Evolutionary conservation across 306 rosid species (phyloP).

Genomic region (Casuarina glauca): DNA sequence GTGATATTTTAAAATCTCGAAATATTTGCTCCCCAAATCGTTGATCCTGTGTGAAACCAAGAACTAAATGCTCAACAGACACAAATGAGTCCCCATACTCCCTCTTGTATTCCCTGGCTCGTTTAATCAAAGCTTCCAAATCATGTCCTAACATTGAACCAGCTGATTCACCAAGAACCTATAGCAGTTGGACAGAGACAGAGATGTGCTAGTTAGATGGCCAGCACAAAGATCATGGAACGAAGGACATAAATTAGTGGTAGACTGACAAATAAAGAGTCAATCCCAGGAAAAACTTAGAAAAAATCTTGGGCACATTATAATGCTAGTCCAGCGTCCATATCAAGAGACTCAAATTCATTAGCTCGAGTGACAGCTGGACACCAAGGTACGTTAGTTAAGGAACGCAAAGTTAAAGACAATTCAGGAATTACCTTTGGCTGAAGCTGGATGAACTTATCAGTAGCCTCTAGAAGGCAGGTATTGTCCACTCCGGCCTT

Average conservation of each 20-base stretch:
- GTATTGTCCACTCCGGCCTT: constrained; percentile 86
- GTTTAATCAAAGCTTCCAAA: constrained; percentile 87
- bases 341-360: neutral
- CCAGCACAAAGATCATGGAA: neutral
- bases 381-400: constrained; percentile 8
- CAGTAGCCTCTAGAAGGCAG: constrained; percentile 83
- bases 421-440: constrained; percentile 67
- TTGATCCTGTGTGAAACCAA: constrained; percentile 75
- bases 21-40: constrained; percentile 85
- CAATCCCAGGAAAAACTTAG: too few relatives aligned
- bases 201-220: constrained; percentile 22
- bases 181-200: constrained; percentile 18
- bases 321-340: neutral
- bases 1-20: constrained; percentile 81
- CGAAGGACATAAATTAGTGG: too few relatives aligned
- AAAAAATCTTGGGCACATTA: neutral
- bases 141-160: constrained; percentile 97
- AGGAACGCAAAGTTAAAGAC: constrained; percentile 14
- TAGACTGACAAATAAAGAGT: too few relatives aligned
- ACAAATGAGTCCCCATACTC: constrained; percentile 93
- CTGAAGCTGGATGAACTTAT: constrained; percentile 86
- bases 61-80: constrained; percentile 97
- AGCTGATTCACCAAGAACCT: constrained; percentile 83
- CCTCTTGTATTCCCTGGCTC: constrained; percentile 87
- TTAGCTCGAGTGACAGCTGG: constrained; percentile 9